Evolutionary conservation across 371 early-diverging fungal species (phyloP), one percentile per base, ranked within the genome.

Genomic region (Dichotomocladium elegans): DNA sequence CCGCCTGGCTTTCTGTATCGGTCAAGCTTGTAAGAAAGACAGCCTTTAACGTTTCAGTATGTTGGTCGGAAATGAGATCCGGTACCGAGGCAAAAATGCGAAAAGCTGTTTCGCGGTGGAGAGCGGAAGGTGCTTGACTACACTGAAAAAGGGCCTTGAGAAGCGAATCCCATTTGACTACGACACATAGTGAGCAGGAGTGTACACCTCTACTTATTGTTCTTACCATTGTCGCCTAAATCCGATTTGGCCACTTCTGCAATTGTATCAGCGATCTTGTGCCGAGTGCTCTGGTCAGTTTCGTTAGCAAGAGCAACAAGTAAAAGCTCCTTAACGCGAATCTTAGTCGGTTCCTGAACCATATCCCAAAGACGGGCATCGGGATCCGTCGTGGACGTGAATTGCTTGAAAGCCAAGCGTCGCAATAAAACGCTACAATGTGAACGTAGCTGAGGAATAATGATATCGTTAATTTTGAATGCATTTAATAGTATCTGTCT

Each of bases 191-290:
- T 8, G 29, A 47, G 17, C 21, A 12, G 33, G 5, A 15, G n/a
- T 53, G 25, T 41, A 30, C 19, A 15, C 26, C 41, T 17, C 43
- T 41, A 21, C 28, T 1, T 24, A 19, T 41, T 60, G 46, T 43
- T 66, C 83, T 72, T 69, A 87, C 89, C 77, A 53, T 79, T 82
- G 57, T 77, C 79, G 43, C 55, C 44, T n/a, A 86, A 60, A 60
- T 85, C 81, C 58, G 83, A 80, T 63, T 85, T 86, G 51, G 87
- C 85, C 31, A 97, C 70, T 59, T 96, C 95, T 22, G 95, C 73
- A 61, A 94, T 88, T 35, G 93, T 87, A 70, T 97, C 97, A 61
- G 91, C 87, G 33, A 97, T 71, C 73, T 95, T 96, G 68, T 91
- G 86, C 41, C 95, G 81, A 22, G 91, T 88, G 17, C 76, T 66